A percentile compares a stretch with the other conserved stretches of the same genome.
Conservation (phyloP, 441 rosid genomes). For the Adansonia madagascariensis region DNA sequence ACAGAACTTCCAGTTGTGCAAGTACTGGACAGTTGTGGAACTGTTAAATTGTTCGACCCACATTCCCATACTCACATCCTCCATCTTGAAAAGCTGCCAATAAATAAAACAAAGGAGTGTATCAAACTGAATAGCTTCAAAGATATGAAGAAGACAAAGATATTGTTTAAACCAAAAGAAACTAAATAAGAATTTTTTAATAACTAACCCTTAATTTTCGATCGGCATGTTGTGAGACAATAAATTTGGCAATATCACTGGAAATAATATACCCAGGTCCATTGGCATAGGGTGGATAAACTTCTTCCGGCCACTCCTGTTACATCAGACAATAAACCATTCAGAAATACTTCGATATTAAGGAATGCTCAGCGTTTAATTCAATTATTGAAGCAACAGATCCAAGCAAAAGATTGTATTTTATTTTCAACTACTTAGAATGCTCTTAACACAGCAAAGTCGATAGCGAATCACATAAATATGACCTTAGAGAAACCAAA, state of each 20-base stretch:
- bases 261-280: constrained; percentile 95
- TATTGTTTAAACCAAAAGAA: neutral
- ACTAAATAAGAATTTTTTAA: neutral
- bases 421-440: neutral
- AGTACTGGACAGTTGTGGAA: constrained; percentile 70
- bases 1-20: constrained; percentile 94
- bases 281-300: constrained; percentile 95
- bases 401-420: neutral
- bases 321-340: constrained; percentile 28
- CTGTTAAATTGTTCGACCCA: constrained; percentile 92
- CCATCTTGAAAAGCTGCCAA: constrained; percentile 95
- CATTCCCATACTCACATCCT: constrained; percentile 99
- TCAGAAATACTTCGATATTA: constrained; percentile 3
- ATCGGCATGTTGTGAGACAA: constrained; percentile 55
- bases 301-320: constrained; percentile 97
- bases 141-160: constrained; percentile 1
- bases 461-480: neutral
- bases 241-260: constrained; percentile 66
- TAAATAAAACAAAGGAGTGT: constrained; percentile 15
- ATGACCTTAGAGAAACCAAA: neutral
- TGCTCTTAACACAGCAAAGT: neutral
- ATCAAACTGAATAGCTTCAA: neutral
- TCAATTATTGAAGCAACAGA: constrained; percentile 2
- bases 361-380: neutral
- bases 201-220: constrained; percentile 66